Evolutionary conservation across 2,329 filamentous ascomycete species (phyloP), one percentile per base, ranked within the genome.

Genomic region (Incumbomyces lentus): DNA sequence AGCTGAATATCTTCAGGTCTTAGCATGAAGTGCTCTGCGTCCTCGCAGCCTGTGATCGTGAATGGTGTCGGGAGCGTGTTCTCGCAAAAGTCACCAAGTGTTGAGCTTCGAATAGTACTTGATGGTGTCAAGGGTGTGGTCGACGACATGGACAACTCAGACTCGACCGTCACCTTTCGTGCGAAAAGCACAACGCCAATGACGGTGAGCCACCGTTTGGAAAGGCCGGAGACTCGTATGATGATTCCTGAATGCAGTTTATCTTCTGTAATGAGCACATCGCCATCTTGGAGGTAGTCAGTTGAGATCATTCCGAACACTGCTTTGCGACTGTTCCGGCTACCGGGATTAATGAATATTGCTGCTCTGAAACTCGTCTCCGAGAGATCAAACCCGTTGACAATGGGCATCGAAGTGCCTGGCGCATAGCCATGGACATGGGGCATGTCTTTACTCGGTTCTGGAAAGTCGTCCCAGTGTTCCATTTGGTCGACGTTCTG

Each of bases 191-290:
- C 33, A 10, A 45, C 22, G 8, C 42, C 42, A 10, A 45, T 45
- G 42, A 45, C 42, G 13, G 42, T 45, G 14, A 45, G 33, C 42
- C 42, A 45, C 11, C 19, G 29, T 18, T 38, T 45, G n/a, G 30
- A 35, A 2, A 45, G 42, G 3, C 33, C 34, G 17, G 42, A 45
- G 12, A 45, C 31, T 2, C 42, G 42, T 2, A 45, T 18, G 14
- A 45, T n/a, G 7, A 45, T 45, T 8, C 33, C 42, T 3, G 42
- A 37, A 19, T 19, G 22, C 42, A 45, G 29, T 6, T 12, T 38
- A 2, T 26, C 33, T 14, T 14, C 18, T 2, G 42, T 38, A 8
- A 45, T 31, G 2, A 45, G 42, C 7, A 45, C 30, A 16, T 45
- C 42, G 8, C 34, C 34, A 11, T 30, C 19, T 37, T 17, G 19